Evolutionary conservation across 2,329 filamentous ascomycete genomes (phyloP), one percentile per base, ranked within the genome.

Genomic region (Corynespora cassiicola): DNA sequence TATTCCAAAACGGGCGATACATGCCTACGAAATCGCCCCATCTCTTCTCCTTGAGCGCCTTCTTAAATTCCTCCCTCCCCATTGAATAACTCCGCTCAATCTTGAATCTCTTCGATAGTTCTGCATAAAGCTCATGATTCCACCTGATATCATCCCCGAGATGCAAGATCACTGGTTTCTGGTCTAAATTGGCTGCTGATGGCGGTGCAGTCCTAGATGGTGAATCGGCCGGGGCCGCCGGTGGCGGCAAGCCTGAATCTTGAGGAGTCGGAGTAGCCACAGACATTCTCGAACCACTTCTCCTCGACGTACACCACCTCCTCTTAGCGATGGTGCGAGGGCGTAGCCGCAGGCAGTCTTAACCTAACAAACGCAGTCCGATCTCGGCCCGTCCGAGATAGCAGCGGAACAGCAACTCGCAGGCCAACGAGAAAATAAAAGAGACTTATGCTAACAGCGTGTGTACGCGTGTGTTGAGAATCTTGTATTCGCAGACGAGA

Each of bases 1-100:
- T 83, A 40, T 80, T 78, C 80, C 81, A 85, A 59, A 82, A 84
- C 0, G 81, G 81, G 2, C 81, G 70, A 49, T 81, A 80, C 30
- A 73, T 76, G 31, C 61, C 72, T 9, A 68, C 64, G 29, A 75
- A 75, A 37, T 73, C 60, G 2, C 72, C 72, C 56, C 70, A 75
- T 36, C 45, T 58, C 36, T 57, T 64, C 24, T 63, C 57, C 40
- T 60, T 54, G 21, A 75, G 36, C 2, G 69, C 70, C 6, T 50
- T 23, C 26, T 65, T 73, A 52, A 74, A 74, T 6, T 69, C 69
- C 5, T 61, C 63, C 6, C 72, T 54, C 3, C 50, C 45, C 50
- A 66, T 66, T 1, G 66, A 69, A 40, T 72, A 59, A 16, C 63
- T 71, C 16, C 70, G 52, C 27, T 67, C 58, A 36, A 74, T 63